These are phyloP conservation scores for Hypocrella siamensis DNA, from an alignment of 2,329 filamentous ascomycete species.

Conservation along the genomic window DNA sequence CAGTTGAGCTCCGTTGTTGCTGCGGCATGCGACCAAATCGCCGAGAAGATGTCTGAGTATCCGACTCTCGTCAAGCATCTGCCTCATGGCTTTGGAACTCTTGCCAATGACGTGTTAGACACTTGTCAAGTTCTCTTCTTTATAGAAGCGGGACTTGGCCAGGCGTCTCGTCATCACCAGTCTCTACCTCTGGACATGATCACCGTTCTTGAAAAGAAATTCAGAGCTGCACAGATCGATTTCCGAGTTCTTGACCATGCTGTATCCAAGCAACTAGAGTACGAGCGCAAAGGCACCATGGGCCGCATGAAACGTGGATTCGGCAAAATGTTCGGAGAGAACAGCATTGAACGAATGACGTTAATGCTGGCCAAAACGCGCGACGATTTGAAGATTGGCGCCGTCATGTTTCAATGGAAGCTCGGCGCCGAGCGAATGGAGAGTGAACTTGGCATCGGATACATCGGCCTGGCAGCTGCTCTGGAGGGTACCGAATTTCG, in stretches of 20 bases:
- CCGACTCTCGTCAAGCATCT: slow-evolving; percentile 39
- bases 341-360: slow-evolving; percentile 45
- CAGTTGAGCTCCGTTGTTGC: slow-evolving; percentile 42
- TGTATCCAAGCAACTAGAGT: slow-evolving; percentile 43
- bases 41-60: slow-evolving; percentile 49
- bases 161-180: slow-evolving; percentile 32
- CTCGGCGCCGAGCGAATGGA: slow-evolving; percentile 43
- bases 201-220: slow-evolving; percentile 48
- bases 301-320: slow-evolving; percentile 45
- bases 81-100: slow-evolving; percentile 37
- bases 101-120: slow-evolving; percentile 52
- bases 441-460: slow-evolving; percentile 47
- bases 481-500: slow-evolving; percentile 28
- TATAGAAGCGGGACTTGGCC: slow-evolving; percentile 50
- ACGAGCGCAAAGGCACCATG: slow-evolving; percentile 44
- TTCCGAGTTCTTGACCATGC: slow-evolving; percentile 49
- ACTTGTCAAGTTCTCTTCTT: slow-evolving; percentile 50
- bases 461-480: slow-evolving; percentile 49
- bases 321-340: slow-evolving; percentile 46
- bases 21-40: slow-evolving; percentile 44
- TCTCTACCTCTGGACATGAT: slow-evolving; percentile 44
- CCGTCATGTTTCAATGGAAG: slow-evolving; percentile 49
- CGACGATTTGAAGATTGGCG: slow-evolving; percentile 47
- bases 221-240: slow-evolving; percentile 43
- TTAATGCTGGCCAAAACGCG: slow-evolving; percentile 39